Evolutionary conservation across 2,329 filamentous ascomycete species (phyloP).

Genomic region (Fusarium pilosicola): DNA sequence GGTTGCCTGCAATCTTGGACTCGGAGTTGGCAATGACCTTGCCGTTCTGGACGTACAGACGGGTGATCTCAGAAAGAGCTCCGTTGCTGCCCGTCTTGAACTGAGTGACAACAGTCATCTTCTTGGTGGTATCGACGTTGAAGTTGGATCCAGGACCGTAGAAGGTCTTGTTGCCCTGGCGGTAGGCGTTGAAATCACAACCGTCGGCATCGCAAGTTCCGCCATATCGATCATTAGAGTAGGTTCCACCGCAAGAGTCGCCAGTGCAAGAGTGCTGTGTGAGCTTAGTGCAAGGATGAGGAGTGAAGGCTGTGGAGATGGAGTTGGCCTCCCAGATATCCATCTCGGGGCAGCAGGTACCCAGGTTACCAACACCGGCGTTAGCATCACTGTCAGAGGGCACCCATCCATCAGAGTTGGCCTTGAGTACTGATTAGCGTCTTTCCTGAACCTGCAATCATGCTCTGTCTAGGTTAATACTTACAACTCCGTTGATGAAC

Average conservation of each 20-base stretch:
- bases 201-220: conserved; percentile 75
- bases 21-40: conserved; percentile 65
- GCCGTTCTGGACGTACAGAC: conserved; percentile 73
- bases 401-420: conserved; percentile 63
- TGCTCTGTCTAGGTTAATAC: neutral
- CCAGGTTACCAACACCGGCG: conserved; percentile 61
- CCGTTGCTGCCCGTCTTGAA: conserved; percentile 63
- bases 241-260: conserved; percentile 64
- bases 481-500: conserved; percentile 64
- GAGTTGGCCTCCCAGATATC: conserved; percentile 73
- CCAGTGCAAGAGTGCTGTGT: conserved; percentile 62
- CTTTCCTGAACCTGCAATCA: neutral
- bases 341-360: conserved; percentile 72
- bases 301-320: conserved; percentile 71
- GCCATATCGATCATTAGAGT: conserved; percentile 63
- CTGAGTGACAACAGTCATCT: conserved; percentile 74
- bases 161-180: conserved; percentile 71
- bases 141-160: conserved; percentile 65
- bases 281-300: conserved; percentile 68
- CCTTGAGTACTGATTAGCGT: conserved; percentile 51
- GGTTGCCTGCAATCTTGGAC: conserved; percentile 51
- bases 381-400: conserved; percentile 64
- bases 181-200: conserved; percentile 77
- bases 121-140: conserved; percentile 67
- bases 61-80: conserved; percentile 67